Conservation (phyloP, 2,329 filamentous ascomycete genomes). For the Fusarium pininemorale region DNA sequence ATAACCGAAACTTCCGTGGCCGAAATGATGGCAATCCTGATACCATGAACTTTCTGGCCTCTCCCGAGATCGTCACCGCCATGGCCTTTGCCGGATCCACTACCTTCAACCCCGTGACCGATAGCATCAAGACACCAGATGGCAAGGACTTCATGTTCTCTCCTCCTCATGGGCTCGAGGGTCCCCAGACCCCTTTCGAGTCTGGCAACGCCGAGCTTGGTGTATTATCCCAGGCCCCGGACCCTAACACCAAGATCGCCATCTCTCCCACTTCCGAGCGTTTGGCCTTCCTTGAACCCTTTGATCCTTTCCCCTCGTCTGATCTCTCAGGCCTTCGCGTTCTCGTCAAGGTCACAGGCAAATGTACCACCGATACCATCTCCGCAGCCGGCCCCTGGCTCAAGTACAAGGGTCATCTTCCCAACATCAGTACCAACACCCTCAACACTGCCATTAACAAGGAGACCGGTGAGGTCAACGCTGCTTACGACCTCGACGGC, state of each 20-base stretch:
- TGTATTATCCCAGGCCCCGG: slow-evolving; percentile 76
- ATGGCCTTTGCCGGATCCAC: slow-evolving; percentile 93
- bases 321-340: slow-evolving; percentile 84
- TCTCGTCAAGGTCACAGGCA: slow-evolving; percentile 94
- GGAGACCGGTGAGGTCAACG: slow-evolving; percentile 91
- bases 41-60: slow-evolving; percentile 99
- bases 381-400: slow-evolving; percentile 95
- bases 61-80: slow-evolving; percentile 94
- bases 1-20: slow-evolving; percentile 98
- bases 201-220: slow-evolving; percentile 78
- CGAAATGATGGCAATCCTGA: slow-evolving; percentile 96
- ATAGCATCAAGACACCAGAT: slow-evolving; percentile 80
- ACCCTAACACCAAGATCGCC: slow-evolving; percentile 75
- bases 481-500: slow-evolving; percentile 87
- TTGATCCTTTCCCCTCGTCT: slow-evolving; percentile 78
- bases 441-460: slow-evolving; percentile 95
- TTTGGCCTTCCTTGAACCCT: slow-evolving; percentile 90
- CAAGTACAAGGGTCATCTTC: slow-evolving; percentile 98
- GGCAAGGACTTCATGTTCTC: slow-evolving; percentile 87
- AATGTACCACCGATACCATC: slow-evolving; percentile 98
- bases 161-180: slow-evolving; percentile 76
- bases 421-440: slow-evolving; percentile 98
- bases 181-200: slow-evolving; percentile 74
- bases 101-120: slow-evolving; percentile 95
- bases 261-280: slow-evolving; percentile 90